Evolutionary conservation across 2,329 filamentous ascomycete genomes (phyloP), one percentile per base, ranked within the genome.

Genomic region (Diaporthe australafricana): DNA sequence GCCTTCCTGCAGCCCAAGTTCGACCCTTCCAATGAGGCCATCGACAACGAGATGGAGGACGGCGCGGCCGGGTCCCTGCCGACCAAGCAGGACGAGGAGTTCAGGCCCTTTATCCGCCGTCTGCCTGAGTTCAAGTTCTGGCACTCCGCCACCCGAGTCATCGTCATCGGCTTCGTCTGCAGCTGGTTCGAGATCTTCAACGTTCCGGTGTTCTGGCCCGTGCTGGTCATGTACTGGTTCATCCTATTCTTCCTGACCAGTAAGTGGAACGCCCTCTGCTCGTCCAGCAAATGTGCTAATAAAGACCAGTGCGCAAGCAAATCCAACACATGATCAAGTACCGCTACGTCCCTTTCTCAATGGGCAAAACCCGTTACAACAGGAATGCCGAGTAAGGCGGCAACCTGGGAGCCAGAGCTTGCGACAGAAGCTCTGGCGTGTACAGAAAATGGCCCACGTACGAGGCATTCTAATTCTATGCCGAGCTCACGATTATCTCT

Each of bases 241-340:
- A 97, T 99, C 80, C 88, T 99, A 74, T 98, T 99, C 80, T 89
- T 95, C 78, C 86, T 99, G 83, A 99, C 96, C 70, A 99, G 95
- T 97, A 87, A 82, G 94, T 90, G 63, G 35, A 52, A 22, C 14
- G 16, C 17, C 3, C 45, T 22, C 42, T 22, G 22, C 12, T 75
- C 63, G 32, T 6, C 20, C 9, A 5, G 38, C 25, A 35, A 63
- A n/a, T 27, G 30, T 8, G 38, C 73, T 69, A 22, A 74, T 32
- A 42, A 16, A 53, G 53, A n/a, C 27, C 77, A 97, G 95, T 99
- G 96, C 91, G 96, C 84, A 94, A 96, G 87, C 96, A 99, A 86
- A 99, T 99, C 78, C 96, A 99, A 86, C 96, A 98, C 86, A 99
- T 99, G 96, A 96, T 99, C 89, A 99, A 98, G 87, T 99, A 98